Evolutionary conservation across 1,284 basidiomycete species (phyloP).

Genomic region (Cutaneotrichosporon cutaneum): DNA sequence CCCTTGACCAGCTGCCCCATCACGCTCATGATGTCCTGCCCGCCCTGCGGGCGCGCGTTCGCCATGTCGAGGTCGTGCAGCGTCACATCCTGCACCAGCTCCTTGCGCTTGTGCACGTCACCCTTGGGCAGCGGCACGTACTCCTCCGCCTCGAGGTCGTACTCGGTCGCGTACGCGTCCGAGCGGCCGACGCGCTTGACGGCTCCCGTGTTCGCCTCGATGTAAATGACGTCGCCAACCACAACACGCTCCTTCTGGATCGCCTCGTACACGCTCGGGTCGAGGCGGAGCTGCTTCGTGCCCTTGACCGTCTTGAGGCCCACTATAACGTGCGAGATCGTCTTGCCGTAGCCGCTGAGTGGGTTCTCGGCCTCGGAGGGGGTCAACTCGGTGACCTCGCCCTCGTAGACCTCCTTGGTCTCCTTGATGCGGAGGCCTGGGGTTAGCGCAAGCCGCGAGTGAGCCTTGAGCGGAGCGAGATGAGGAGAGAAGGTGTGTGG

Average conservation of each 20-base stretch:
- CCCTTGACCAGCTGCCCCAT: constrained; percentile 97
- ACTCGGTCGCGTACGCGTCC: constrained; percentile 97
- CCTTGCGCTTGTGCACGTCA: constrained; percentile 96
- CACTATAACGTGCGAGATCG: constrained; percentile 93
- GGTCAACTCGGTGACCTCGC: constrained; percentile 95
- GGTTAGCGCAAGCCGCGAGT: constrained; percentile 1
- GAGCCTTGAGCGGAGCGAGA: no score
- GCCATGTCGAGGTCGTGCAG: constrained; percentile 95
- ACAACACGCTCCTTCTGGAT: constrained; percentile 97
- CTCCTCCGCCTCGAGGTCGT: constrained; percentile 96
- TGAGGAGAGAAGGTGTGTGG: no score
- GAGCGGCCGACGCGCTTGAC: constrained; percentile 98
- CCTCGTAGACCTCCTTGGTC: constrained; percentile 98
- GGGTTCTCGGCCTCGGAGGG: constrained; percentile 95
- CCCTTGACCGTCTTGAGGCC: constrained; percentile 97
- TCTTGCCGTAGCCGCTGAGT: constrained; percentile 95
- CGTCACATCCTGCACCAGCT: constrained; percentile 96
- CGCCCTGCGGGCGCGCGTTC: constrained; percentile 83
- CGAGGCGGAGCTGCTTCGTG: constrained; percentile 93
- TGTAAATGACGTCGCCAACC: constrained; percentile 95
- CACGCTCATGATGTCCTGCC: constrained; percentile 98
- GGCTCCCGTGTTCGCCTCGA: constrained; percentile 90
- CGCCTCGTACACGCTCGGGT: constrained; percentile 94
- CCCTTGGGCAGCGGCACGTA: constrained; percentile 98
- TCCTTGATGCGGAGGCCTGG: constrained; percentile 93